These are phyloP conservation scores for Erodium chrysanthum DNA, from an alignment of 441 rosid species.

Conservation along the genomic window DNA sequence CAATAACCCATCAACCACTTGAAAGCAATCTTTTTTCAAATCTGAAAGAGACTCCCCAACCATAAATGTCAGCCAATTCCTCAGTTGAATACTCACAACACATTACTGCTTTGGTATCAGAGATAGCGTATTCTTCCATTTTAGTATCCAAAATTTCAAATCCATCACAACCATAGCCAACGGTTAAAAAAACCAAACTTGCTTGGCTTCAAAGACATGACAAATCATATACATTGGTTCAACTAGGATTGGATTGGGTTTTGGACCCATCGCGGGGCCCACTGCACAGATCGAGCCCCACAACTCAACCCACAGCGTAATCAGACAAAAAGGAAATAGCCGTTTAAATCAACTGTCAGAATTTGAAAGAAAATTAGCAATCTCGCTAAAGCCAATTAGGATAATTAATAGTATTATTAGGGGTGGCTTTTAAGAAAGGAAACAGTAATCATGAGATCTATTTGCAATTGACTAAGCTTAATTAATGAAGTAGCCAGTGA, in stretches of 20 bases:
- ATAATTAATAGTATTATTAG: background rate
- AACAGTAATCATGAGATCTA: background rate
- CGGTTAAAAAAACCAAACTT: constrained; percentile 2
- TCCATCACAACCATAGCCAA: constrained; percentile 3
- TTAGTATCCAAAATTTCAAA: background rate
- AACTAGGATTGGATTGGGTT: background rate
- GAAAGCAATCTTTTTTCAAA: constrained; percentile 49
- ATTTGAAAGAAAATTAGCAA: background rate
- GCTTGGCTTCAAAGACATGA: constrained; percentile 1
- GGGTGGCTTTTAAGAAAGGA: background rate
- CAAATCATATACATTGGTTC: background rate
- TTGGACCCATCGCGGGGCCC: background rate
- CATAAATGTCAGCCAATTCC: constrained; percentile 12
- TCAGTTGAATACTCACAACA: background rate
- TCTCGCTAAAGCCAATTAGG: background rate
- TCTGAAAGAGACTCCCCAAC: constrained; percentile 56
- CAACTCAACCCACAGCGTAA: background rate
- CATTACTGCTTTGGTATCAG: background rate
- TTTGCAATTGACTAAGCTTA: background rate
- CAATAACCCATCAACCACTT: constrained; percentile 38
- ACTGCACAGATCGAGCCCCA: background rate
- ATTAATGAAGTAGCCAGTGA: background rate
- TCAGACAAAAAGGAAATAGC: constrained; percentile 2
- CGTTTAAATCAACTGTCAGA: constrained; percentile 2
- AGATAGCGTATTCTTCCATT: background rate